Evolutionary conservation across 163 green algal genomes (phyloP).

Genomic region (Coccomyxa subellipsoidea): DNA sequence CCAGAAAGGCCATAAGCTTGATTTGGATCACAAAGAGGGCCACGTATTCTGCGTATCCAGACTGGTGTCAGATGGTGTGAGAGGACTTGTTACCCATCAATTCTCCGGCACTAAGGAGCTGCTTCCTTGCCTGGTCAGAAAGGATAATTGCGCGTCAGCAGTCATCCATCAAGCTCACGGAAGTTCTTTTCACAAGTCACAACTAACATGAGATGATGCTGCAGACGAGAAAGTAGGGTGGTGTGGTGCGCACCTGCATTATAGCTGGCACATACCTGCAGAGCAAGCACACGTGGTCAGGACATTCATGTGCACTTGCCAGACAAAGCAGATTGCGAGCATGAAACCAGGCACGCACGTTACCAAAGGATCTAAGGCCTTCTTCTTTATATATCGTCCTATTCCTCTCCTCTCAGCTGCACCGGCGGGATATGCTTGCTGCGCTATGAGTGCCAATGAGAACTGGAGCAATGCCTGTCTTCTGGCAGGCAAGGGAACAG

Average conservation of each 20-base stretch:
- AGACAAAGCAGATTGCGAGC: not conserved
- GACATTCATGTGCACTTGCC: not conserved
- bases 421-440: not conserved
- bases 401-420: slow-evolving; percentile 6
- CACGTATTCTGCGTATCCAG: no score
- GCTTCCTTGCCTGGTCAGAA: not conserved
- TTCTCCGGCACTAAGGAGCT: not conserved
- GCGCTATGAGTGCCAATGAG: not conserved
- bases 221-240: no score
- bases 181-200: no score
- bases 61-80: no score
- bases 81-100: not conserved
- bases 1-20: no score
- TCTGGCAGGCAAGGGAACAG: not conserved
- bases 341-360: not conserved
- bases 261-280: slow-evolving; percentile 8
- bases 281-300: not conserved
- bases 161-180: no score
- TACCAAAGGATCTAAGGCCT: not conserved
- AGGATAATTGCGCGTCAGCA: no score
- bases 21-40: no score
- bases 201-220: no score
- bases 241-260: not conserved
- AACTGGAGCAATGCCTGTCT: not conserved
- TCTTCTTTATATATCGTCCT: slow-evolving; percentile 7